Conservation (phyloP, 1,284 basidiomycete species). For the Sutorius eximius region DNA sequence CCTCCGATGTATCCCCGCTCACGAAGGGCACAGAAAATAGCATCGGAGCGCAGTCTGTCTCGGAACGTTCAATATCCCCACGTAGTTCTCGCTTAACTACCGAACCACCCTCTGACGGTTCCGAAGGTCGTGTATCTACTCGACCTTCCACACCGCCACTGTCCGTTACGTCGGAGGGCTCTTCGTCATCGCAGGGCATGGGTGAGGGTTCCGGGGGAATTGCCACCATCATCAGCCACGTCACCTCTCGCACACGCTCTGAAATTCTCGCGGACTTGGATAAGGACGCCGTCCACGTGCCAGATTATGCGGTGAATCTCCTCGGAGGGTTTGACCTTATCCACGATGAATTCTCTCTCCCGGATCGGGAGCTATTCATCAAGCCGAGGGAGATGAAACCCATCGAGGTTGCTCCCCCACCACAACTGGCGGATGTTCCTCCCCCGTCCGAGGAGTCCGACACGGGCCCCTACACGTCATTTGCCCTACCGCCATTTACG, state of each 20-base stretch:
- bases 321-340: conserved; percentile 35
- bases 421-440: conserved; percentile 12
- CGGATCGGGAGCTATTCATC: conserved; percentile 30
- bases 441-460: conserved; percentile 35
- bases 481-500: conserved; percentile 31
- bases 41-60: conserved; percentile 14
- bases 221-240: conserved; percentile 34
- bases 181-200: conserved; percentile 25
- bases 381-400: conserved; percentile 35
- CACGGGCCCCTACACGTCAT: conserved; percentile 34
- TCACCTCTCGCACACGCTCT: conserved; percentile 29
- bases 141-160: conserved; percentile 32
- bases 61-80: conserved; percentile 21
- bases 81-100: conserved; percentile 26
- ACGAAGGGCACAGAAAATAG: conserved; percentile 19
- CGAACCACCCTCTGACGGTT: conserved; percentile 18
- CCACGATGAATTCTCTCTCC: conserved; percentile 32
- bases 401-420: conserved; percentile 31
- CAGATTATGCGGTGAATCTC: conserved; percentile 34
- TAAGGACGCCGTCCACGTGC: conserved; percentile 29
- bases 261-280: conserved; percentile 35
- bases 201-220: conserved; percentile 21
- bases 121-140: conserved; percentile 25
- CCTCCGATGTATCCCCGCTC: conserved; percentile 15
- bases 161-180: conserved; percentile 28